Percentiles rank a stretch among this genome's conserved stretches.
These are phyloP conservation scores for Lepidium campestre DNA, from an alignment of 441 rosid species.

Conservation along the genomic window DNA sequence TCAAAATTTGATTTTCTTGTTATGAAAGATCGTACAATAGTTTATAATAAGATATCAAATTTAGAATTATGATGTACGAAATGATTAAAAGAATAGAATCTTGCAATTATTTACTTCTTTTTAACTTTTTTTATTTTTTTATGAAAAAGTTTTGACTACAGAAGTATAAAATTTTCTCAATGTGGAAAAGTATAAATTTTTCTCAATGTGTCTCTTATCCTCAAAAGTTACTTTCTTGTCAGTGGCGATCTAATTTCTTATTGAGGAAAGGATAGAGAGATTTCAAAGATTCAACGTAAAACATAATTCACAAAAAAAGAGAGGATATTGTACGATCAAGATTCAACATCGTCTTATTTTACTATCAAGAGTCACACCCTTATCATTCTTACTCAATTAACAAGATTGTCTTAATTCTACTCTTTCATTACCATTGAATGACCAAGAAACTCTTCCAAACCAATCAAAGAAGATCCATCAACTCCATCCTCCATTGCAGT, in stretches of 20 bases:
- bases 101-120: no score
- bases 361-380: not conserved
- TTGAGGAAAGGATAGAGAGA: no score
- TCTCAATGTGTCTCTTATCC: not conserved
- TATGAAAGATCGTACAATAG: no score
- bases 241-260: not conserved
- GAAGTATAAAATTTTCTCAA: not conserved
- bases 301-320: no score
- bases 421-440: conserved; percentile 30
- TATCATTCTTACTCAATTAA: not conserved
- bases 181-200: not conserved
- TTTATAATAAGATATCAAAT: no score
- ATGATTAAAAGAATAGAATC: no score
- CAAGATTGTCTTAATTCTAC: not conserved
- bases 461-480: conserved; percentile 50
- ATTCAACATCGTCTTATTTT: not conserved
- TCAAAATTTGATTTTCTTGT: no score
- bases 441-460: conserved; percentile 49
- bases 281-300: no score
- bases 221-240: not conserved
- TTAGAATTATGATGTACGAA: no score
- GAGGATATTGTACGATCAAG: no score
- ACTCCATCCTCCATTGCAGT: conserved; percentile 32
- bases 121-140: no score
- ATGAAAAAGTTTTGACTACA: no score